These are phyloP conservation scores for Globisporangium orthogonon DNA, from an alignment of 352 stramenopile genomes.

Conservation along the genomic window DNA sequence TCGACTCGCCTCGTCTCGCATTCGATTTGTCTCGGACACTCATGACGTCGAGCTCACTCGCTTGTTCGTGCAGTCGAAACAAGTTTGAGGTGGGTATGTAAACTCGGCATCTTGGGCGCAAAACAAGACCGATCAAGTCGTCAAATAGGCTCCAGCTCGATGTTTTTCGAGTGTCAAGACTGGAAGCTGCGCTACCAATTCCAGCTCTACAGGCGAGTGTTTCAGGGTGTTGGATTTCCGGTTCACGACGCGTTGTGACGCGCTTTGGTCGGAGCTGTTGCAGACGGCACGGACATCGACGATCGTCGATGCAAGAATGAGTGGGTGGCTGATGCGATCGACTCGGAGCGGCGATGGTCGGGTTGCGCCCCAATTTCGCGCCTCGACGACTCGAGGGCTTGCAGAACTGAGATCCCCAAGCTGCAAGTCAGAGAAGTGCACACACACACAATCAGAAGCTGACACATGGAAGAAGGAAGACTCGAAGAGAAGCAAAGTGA, in stretches of 20 bases:
- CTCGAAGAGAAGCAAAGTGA: slow-evolving; percentile 6
- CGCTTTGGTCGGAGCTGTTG: background rate
- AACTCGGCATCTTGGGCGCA: too few species aligned
- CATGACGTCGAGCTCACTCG: too few species aligned
- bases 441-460: background rate
- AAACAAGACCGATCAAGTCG: background rate
- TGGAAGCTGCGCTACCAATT: slow-evolving; percentile 4
- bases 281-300: background rate
- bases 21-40: too few species aligned
- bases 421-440: background rate
- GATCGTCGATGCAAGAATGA: slow-evolving; percentile 6
- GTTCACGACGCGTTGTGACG: background rate
- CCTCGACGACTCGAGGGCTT: slow-evolving; percentile 56
- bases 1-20: background rate
- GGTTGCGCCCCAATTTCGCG: slow-evolving; percentile 15
- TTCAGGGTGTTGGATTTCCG: background rate
- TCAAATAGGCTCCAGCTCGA: background rate
- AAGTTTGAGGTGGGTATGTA: too few species aligned
- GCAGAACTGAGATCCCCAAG: slow-evolving; percentile 22
- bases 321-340: slow-evolving; percentile 1
- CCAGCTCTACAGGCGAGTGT: background rate
- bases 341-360: slow-evolving; percentile 3
- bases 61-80: too few species aligned
- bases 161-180: background rate
- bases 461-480: slow-evolving; percentile 5